phyloP scores from a whole-genome alignment of 2,329 filamentous ascomycete species.

The Beauveria scarabaeidicola region DNA sequence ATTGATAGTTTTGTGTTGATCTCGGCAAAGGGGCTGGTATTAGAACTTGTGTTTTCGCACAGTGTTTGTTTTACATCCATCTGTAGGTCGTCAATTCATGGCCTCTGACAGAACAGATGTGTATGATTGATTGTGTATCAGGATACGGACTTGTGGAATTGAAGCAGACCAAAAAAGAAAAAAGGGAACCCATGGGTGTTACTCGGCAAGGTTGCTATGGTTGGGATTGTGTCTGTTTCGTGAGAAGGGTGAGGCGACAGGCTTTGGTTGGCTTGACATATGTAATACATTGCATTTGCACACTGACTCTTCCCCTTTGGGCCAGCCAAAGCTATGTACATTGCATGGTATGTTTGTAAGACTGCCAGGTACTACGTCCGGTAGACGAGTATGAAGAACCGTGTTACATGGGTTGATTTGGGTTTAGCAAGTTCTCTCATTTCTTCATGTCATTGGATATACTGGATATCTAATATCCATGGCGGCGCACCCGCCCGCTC shows the following conservation, averaged over 20 bases:
- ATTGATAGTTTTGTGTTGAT: neutral
- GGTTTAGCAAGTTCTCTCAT: neutral
- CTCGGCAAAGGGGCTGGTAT: neutral
- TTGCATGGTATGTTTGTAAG: too few species aligned
- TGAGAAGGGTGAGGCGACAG: neutral
- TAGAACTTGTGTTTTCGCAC: neutral
- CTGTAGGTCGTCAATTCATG: neutral
- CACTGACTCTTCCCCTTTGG: too few species aligned
- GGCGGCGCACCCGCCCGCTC: neutral
- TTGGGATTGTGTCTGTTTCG: neutral
- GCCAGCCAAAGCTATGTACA: too few species aligned
- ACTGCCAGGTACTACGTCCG: too few species aligned
- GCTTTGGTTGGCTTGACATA: neutral
- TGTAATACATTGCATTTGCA: too few species aligned
- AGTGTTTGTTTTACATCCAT: neutral
- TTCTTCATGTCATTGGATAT: conserved; percentile 4
- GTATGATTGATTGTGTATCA: neutral
- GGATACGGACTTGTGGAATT: neutral
- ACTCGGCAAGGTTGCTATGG: neutral
- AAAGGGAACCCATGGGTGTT: too few species aligned
- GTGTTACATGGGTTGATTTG: neutral
- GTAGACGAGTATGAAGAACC: too few species aligned
- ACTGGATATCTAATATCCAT: neutral
- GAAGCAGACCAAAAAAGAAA: neutral
- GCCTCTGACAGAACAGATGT: neutral